Conservation (phyloP, 2,329 filamentous ascomycete species). For the Sclerotinia subarctica region DNA sequence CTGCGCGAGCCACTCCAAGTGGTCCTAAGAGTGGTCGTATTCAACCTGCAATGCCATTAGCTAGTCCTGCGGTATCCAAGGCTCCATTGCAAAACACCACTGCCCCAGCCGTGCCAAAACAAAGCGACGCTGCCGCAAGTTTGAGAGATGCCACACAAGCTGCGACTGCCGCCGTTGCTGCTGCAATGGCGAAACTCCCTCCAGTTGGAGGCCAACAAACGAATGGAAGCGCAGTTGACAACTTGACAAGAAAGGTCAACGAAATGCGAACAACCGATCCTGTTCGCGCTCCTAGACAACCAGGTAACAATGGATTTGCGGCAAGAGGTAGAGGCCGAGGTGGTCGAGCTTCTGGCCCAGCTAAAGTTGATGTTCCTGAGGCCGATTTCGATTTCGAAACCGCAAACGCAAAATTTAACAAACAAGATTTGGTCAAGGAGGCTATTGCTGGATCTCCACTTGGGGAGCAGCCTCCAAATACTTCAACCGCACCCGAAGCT, state of each 20-base stretch:
- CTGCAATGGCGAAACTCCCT: conserved; percentile 71
- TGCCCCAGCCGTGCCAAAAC: conserved; percentile 16
- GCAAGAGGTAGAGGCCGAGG: conserved; percentile 45
- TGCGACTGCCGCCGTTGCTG: conserved; percentile 73
- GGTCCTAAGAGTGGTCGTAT: conserved; percentile 51
- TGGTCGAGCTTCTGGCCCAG: conserved; percentile 41
- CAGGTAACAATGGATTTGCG: conserved; percentile 41
- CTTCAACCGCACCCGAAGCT: conserved; percentile 38
- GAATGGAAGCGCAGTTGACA: conserved; percentile 56
- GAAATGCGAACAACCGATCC: conserved; percentile 69
- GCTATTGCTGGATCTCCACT: conserved; percentile 76
- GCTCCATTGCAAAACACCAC: conserved; percentile 40
- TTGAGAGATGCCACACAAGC: conserved; percentile 69
- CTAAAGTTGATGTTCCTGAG: conserved; percentile 82
- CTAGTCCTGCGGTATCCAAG: conserved; percentile 41
- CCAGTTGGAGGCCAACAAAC: conserved; percentile 33
- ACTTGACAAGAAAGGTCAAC: conserved; percentile 69
- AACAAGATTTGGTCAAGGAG: conserved; percentile 82
- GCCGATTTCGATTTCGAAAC: conserved; percentile 90
- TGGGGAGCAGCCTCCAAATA: conserved; percentile 47
- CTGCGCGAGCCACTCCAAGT: conserved; percentile 34
- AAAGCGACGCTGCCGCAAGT: conserved; percentile 41
- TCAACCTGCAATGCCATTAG: conserved; percentile 63
- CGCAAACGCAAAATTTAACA: conserved; percentile 83
- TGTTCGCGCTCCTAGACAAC: conserved; percentile 49